Evolutionary conservation across 768 basidiomycete species (phyloP).

Genomic region (Cantharellus cinnabarinus): DNA sequence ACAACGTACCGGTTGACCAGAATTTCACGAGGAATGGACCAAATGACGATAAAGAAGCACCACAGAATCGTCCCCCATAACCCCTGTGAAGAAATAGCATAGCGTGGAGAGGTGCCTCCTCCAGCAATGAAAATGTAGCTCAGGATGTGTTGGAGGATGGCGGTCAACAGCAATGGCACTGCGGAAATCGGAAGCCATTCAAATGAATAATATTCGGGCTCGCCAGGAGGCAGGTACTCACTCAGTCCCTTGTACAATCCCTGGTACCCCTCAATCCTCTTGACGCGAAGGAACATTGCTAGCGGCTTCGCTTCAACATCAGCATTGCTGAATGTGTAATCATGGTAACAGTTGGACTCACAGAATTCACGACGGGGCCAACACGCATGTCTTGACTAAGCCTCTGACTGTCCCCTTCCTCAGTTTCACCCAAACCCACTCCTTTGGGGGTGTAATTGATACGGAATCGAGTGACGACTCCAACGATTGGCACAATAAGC

Average conservation of each 20-base stretch:
- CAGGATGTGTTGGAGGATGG: slow-evolving; percentile 34
- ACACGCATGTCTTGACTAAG: slow-evolving; percentile 33
- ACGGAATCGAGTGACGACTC: slow-evolving; percentile 19
- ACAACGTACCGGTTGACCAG: slow-evolving; percentile 49
- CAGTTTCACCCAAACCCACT: slow-evolving; percentile 59
- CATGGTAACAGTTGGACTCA: background rate
- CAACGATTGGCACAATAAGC: slow-evolving; percentile 6
- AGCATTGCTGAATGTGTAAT: background rate
- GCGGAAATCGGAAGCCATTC: slow-evolving; percentile 11
- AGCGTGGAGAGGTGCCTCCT: slow-evolving; percentile 28
- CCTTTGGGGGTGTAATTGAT: slow-evolving; percentile 77
- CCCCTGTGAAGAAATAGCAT: slow-evolving; percentile 41
- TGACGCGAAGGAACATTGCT: slow-evolving; percentile 50
- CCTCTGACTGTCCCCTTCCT: slow-evolving; percentile 26
- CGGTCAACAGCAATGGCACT: slow-evolving; percentile 32
- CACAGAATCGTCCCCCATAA: slow-evolving; percentile 43
- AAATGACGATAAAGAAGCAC: slow-evolving; percentile 40
- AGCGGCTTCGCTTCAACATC: slow-evolving; percentile 15
- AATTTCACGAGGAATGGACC: slow-evolving; percentile 48
- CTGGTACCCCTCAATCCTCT: slow-evolving; percentile 50
- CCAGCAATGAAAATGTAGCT: slow-evolving; percentile 39
- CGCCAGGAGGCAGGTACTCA: slow-evolving; percentile 13
- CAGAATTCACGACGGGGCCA: slow-evolving; percentile 38
- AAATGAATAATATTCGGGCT: background rate
- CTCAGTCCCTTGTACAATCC: slow-evolving; percentile 71